Evolutionary conservation across 2,329 filamentous ascomycete genomes (phyloP), one percentile per base, ranked within the genome.

Genomic region (Colletotrichum caudatum): DNA sequence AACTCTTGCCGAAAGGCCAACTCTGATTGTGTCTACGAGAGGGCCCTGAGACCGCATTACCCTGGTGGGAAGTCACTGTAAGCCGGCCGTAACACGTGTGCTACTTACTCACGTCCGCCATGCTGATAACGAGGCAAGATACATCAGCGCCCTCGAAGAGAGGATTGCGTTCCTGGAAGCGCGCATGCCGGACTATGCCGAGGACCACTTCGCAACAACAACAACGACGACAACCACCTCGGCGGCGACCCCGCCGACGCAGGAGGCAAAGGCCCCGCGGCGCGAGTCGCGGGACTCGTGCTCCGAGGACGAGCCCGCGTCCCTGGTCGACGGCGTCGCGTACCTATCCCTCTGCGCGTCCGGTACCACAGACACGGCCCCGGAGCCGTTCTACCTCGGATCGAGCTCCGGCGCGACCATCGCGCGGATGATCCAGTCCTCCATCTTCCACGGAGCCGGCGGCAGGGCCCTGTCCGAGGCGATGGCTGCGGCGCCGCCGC

Each of bases 161-260:
- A 74, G 77, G 0, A 78, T 78, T 23, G 77, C 77, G 1, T 78
- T 78, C 7, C 74, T 78, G 5, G 77, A 78, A 48, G 76, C 76
- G 0, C 71, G 75, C 1, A 64, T 78, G 57, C 77, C 77, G 1
- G 77, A 74, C 5, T 76, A 76, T 62, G 76, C 74, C 0, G 72
- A 77, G 41, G 77, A 78, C 48, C 77, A 78, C n/a, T 77, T 77
- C 33, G n/a, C 62, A 1, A 11, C 26, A 8, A 4, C 29, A 29
- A 29, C 29, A 29, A 29, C 29, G 5, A 4, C 29, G 5, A 29
- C 29, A 29, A 29, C 29, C 3, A 48, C 66, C 1, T 29, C 46
- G 3, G 44, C 41, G 1, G 9, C 29, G 0, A 5, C 20, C 11
- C 16, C 35, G 14, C 48, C 11, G 35, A 33, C 46, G 6, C 26